Base-by-base conservation (phyloP, 2,329 filamentous ascomycete species). In the Grosmannia penicillata region DNA sequence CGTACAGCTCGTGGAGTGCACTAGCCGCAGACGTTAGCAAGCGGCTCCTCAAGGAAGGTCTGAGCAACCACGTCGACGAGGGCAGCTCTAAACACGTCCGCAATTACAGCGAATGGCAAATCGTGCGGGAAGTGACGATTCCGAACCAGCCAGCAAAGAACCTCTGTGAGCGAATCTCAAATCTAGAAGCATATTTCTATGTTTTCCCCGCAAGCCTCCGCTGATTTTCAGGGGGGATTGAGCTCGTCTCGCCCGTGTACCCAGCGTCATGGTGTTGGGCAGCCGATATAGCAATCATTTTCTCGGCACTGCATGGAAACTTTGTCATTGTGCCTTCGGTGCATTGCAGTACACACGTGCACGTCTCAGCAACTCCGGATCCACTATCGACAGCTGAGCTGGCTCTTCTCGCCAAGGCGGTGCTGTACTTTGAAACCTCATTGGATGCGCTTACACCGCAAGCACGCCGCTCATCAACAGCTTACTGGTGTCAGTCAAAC, bases 401-500 rank as follows among this genome's bases (percentile, higher is more conserved):
- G 7, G 47, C 48, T 8, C 31, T 33, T 9, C 44, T 61, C 2
- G 52, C 52, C 41, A 58, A 58, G 40, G 45, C 51, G 5, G 46
- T 47, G 15, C 48, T 60, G 6, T 54, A 52, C 45, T 57, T 55
- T 42, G 57, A 60, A 41, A 40, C 48, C 2, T 54, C 55, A 4
- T 47, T 61, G 7, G 55, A 61, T 43, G 22, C 39, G 4, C 48
- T 59, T 5, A 47, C 57, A 18, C 52, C 53, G 7, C 33, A 49
- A 0, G 28, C 24, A 1, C 48, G 51, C 11, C 47, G 50, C 5
- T 43, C 40, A 1, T 50, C 49, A 6, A 38, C 46, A 6, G 38
- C 41, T 4, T 56, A 59, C 47, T 60, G 58, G 58, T 55, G 55
- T 42, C 53, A 56, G 35, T 56, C 54, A 24, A 59, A 56, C 47